These are phyloP conservation scores for Zea luxurians DNA, from an alignment of 176 grass and related monocot species.

Conservation along the genomic window DNA sequence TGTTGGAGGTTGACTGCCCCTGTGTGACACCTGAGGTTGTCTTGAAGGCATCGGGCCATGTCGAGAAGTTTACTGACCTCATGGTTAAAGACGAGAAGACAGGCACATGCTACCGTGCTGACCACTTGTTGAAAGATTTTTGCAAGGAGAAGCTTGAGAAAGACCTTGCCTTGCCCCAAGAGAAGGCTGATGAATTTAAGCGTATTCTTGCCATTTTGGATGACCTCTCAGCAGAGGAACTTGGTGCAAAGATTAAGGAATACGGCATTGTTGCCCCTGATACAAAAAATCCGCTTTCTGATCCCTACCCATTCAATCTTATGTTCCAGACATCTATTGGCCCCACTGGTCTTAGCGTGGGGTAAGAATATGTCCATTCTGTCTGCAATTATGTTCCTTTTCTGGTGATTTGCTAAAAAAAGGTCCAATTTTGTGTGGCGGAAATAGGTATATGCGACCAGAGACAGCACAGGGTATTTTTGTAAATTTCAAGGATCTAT, in stretches of 20 bases:
- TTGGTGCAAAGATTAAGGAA: constrained; percentile 71
- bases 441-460: constrained; percentile 79
- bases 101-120: constrained; percentile 78
- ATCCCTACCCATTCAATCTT: constrained; percentile 86
- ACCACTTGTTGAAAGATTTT: constrained; percentile 74
- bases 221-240: constrained; percentile 64
- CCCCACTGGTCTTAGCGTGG: constrained; percentile 64
- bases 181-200: constrained; percentile 61
- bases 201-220: constrained; percentile 61
- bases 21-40: constrained; percentile 76
- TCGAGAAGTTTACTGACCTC: constrained; percentile 85
- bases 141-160: constrained; percentile 92
- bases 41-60: constrained; percentile 80
- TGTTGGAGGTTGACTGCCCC: constrained; percentile 87
- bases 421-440: constrained; percentile 8
- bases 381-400: constrained; percentile 4
- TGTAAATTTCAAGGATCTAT: constrained; percentile 90
- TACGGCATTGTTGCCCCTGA: constrained; percentile 74
- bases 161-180: constrained; percentile 56
- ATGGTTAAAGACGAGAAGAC: constrained; percentile 94
- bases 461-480: constrained; percentile 90
- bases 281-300: constrained; percentile 71
- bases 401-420: constrained; percentile 8
- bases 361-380: constrained; percentile 50
- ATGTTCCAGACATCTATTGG: constrained; percentile 94